phyloP scores from a whole-genome alignment of 2,329 filamentous ascomycete species.

The Aspergillus tanneri region DNA sequence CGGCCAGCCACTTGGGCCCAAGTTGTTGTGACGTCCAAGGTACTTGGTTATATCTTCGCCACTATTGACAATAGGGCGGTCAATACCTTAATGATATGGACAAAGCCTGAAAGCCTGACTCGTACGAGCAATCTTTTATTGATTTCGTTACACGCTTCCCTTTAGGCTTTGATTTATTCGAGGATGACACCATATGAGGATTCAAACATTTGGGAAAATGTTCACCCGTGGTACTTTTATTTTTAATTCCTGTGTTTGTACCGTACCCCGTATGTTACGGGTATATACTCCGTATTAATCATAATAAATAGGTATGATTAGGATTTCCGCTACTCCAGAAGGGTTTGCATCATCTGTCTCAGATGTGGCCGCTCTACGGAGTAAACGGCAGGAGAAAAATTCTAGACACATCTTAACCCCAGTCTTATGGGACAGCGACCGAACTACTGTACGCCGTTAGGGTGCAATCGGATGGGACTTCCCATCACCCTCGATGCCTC shows the following conservation, averaged over 20 bases:
- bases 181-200: too few species aligned
- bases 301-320: not conserved
- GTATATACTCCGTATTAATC: not conserved
- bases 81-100: constrained; percentile 4
- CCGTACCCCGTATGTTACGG: constrained; percentile 12
- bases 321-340: not conserved
- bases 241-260: too few species aligned
- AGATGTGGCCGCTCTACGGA: constrained; percentile 8
- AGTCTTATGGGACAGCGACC: constrained; percentile 3
- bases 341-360: constrained; percentile 17
- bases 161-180: too few species aligned
- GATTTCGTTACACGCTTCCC: too few species aligned
- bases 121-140: too few species aligned
- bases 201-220: not conserved
- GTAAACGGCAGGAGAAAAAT: constrained; percentile 14
- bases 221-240: too few species aligned
- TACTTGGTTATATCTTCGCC: too few species aligned
- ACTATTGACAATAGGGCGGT: constrained; percentile 9
- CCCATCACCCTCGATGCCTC: not conserved
- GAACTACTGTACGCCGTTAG: not conserved
- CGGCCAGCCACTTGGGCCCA: constrained; percentile 6
- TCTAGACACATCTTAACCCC: constrained; percentile 18
- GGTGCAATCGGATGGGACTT: constrained; percentile 2
- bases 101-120: too few species aligned
- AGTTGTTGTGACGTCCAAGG: not conserved